Evolutionary conservation across 2,329 filamentous ascomycete genomes (phyloP), one percentile per base, ranked within the genome.

Genomic region (Davidsoniella australis): DNA sequence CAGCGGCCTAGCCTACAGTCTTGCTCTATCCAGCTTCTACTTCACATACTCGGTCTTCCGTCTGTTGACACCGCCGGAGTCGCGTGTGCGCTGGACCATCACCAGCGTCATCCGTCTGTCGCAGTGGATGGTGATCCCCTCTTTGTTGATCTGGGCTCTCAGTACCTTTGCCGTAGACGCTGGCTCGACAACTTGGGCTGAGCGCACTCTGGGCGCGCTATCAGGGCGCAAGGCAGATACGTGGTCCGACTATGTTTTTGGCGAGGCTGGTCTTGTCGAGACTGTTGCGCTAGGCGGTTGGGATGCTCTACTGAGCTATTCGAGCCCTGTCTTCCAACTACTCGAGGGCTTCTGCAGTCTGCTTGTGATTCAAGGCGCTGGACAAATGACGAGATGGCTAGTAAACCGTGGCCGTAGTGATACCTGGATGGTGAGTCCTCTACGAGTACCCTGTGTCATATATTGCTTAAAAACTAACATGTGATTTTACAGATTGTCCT

Each of bases 261-360:
- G 88, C n/a, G 76, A 78, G 54, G 79, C 84, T 53, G 88, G 88
- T 2, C 62, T 96, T 52, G 62, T 94, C 23, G 86, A 96, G 68
- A 81, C 75, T 33, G 67, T 83, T 53, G 81, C 84, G 18, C 75
- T 96, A 54, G 87, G 87, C 26, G 76, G 76, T 48, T 98, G 91
- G 91, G 87, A 95, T 62, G 87, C 81, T 61, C 68, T 85, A 45
- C 66, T 98, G 64, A 75, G 81, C 60, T 96, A 93, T 69, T 94
- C 88, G 33, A 93, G 85, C 3, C 91, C 91, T 0, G 75, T 94
- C 47, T 98, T 96, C 68, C 91, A 98, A 66, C 71, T 98, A 7
- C 77, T 84, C 47, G 91, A 98, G 64, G 91, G 91, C 5, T 98
- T 98, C 67, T 96, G 91, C 70, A 96, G 86, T 60, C 68, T 98